Conservation (phyloP, 2,329 filamentous ascomycete species). For the Byssothecium circinans region DNA sequence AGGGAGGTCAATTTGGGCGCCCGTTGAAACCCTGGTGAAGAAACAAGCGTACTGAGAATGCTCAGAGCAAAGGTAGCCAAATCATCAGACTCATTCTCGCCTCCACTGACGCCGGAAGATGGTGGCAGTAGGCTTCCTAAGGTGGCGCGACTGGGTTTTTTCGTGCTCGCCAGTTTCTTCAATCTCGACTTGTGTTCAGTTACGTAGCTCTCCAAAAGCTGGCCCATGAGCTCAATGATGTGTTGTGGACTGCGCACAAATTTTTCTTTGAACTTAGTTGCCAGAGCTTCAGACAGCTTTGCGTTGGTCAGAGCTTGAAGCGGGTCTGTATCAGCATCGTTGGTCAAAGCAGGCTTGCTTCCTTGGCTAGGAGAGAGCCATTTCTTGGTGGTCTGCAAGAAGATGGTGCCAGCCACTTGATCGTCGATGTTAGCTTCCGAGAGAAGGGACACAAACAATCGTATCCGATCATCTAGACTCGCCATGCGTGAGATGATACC, state of each 20-base stretch:
- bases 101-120: slow-evolving; percentile 3
- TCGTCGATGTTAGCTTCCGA: slow-evolving; percentile 55
- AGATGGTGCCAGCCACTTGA: slow-evolving; percentile 60
- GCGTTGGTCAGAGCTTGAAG: slow-evolving; percentile 58
- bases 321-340: slow-evolving; percentile 45
- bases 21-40: slow-evolving; percentile 37
- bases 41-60: slow-evolving; percentile 42
- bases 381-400: slow-evolving; percentile 60
- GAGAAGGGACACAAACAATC: slow-evolving; percentile 42
- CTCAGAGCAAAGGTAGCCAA: slow-evolving; percentile 46
- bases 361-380: slow-evolving; percentile 52
- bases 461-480: slow-evolving; percentile 29
- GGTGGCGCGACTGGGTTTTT: slow-evolving; percentile 27
- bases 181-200: slow-evolving; percentile 51
- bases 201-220: slow-evolving; percentile 55
- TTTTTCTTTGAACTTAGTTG: slow-evolving; percentile 64
- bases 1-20: slow-evolving; percentile 23
- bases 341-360: slow-evolving; percentile 21
- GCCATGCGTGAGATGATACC: slow-evolving; percentile 64
- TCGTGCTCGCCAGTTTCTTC: slow-evolving; percentile 28
- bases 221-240: slow-evolving; percentile 64
- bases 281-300: slow-evolving; percentile 66
- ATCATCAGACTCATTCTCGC: slow-evolving; percentile 36
- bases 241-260: slow-evolving; percentile 66
- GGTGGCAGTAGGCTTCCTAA: slow-evolving; percentile 29